A percentile compares a stretch with the other conserved stretches of the same genome.
Evolutionary conservation across 2,329 filamentous ascomycete species (phyloP).

Genomic region (Leptographium lundbergii): DNA sequence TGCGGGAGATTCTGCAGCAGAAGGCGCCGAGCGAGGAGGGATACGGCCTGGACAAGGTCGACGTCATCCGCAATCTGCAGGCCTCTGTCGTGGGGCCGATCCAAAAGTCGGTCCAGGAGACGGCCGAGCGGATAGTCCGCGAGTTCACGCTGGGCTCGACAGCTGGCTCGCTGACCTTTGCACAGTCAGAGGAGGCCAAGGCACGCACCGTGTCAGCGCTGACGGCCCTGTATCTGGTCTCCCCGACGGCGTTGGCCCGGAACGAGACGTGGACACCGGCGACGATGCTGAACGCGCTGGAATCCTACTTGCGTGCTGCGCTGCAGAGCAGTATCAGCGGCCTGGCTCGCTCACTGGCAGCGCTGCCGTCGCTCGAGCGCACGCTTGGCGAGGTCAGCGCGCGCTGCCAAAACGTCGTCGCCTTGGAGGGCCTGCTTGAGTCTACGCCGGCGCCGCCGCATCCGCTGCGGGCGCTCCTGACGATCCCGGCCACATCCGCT

Average conservation of each 20-base stretch:
- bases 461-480: conserved; percentile 37
- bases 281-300: conserved; percentile 62
- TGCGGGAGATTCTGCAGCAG: conserved; percentile 60
- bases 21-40: conserved; percentile 62
- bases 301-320: conserved; percentile 69
- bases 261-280: conserved; percentile 50
- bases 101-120: conserved; percentile 60
- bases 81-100: conserved; percentile 56
- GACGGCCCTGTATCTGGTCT: conserved; percentile 68
- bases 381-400: conserved; percentile 70
- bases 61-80: conserved; percentile 55
- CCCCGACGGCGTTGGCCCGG: conserved; percentile 44
- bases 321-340: conserved; percentile 67
- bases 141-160: conserved; percentile 63
- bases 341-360: conserved; percentile 62
- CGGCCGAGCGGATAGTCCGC: conserved; percentile 65
- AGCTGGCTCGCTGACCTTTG: conserved; percentile 33
- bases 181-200: conserved; percentile 62
- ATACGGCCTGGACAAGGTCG: conserved; percentile 59
- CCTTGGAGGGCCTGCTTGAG: conserved; percentile 66
- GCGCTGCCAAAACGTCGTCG: conserved; percentile 83
- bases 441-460: conserved; percentile 55
- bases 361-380: conserved; percentile 70
- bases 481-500: background rate
- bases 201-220: conserved; percentile 63